Conservation (phyloP, 805 yeast genomes). For the Saccharomycopsis schoenii region DNA sequence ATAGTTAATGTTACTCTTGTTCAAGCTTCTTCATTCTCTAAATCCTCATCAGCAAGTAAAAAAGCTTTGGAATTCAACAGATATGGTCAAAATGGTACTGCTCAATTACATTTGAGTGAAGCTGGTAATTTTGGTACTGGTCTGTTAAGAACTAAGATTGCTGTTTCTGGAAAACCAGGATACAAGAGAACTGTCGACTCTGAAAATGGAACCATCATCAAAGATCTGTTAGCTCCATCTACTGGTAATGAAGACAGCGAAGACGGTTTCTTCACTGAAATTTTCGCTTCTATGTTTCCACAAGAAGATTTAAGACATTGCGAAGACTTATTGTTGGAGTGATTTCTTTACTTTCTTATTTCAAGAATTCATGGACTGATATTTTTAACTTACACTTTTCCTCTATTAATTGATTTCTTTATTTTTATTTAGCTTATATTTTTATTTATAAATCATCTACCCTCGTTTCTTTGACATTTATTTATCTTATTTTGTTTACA, state of each 20-base stretch:
- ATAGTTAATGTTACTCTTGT: constrained; percentile 22
- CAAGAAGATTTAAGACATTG: neutral
- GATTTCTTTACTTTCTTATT: too few species aligned
- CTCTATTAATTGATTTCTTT: too few species aligned
- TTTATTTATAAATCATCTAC: too few species aligned
- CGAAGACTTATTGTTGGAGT: neutral
- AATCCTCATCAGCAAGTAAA: neutral
- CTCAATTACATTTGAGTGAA: constrained; percentile 28
- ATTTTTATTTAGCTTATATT: too few species aligned
- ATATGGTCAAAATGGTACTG: constrained; percentile 31
- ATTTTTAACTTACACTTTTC: too few species aligned
- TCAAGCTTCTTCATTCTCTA: constrained; percentile 19
- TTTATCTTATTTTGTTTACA: neutral
- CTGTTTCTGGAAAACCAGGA: neutral
- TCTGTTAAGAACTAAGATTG: constrained; percentile 5
- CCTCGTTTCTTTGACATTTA: neutral
- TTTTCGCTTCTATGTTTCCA: neutral
- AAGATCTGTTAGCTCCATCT: neutral
- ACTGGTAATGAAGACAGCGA: neutral
- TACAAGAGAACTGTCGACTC: constrained; percentile 28
- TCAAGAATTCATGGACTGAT: neutral
- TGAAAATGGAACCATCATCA: constrained; percentile 23
- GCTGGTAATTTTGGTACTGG: constrained; percentile 34
- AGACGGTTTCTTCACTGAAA: neutral
- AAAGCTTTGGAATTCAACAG: neutral